A percentile compares a stretch with the other conserved stretches of the same genome.
phyloP scores from a whole-genome alignment of 805 yeast genomes.

The Cyberlindnera maclurae region DNA sequence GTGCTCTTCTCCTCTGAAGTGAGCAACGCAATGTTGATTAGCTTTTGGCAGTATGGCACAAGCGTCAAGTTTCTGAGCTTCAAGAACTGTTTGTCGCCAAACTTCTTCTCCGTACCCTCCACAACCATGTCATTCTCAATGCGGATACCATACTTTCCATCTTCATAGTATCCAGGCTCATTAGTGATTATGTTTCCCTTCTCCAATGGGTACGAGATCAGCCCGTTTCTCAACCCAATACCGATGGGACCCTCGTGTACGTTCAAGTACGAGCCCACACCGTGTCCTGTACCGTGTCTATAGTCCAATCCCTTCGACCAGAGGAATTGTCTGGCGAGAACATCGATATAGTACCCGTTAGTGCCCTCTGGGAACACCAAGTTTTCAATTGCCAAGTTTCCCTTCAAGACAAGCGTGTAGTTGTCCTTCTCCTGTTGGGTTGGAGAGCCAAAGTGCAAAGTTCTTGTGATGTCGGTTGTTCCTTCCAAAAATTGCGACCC shows the following conservation, averaged over 20 bases:
- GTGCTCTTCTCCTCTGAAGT: conserved; percentile 54
- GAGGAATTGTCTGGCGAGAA: conserved; percentile 73
- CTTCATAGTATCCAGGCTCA: conserved; percentile 93
- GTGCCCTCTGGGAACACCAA: conserved; percentile 72
- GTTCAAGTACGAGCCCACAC: conserved; percentile 84
- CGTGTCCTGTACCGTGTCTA: conserved; percentile 96
- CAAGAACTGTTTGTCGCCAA: conserved; percentile 50
- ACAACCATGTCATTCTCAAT: conserved; percentile 78
- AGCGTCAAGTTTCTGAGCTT: conserved; percentile 79
- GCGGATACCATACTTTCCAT: conserved; percentile 84
- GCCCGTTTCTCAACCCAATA: conserved; percentile 48
- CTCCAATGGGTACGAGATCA: conserved; percentile 43
- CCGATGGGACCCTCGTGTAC: conserved; percentile 96
- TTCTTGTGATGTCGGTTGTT: conserved; percentile 93
- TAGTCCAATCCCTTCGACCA: conserved; percentile 82
- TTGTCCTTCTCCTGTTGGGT: conserved; percentile 49
- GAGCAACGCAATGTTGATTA: conserved; percentile 58
- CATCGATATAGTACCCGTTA: conserved; percentile 71
- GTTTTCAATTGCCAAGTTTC: conserved; percentile 81
- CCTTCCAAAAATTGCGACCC: conserved; percentile 94
- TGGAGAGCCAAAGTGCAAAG: conserved; percentile 61
- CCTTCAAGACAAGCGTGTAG: conserved; percentile 84
- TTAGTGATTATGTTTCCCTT: conserved; percentile 77
- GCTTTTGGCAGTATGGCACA: conserved; percentile 74
- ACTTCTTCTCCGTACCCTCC: conserved; percentile 34